These are phyloP conservation scores for Sporothrix dimorphospora DNA, from an alignment of 2,329 filamentous ascomycete species.

Conservation along the genomic window DNA sequence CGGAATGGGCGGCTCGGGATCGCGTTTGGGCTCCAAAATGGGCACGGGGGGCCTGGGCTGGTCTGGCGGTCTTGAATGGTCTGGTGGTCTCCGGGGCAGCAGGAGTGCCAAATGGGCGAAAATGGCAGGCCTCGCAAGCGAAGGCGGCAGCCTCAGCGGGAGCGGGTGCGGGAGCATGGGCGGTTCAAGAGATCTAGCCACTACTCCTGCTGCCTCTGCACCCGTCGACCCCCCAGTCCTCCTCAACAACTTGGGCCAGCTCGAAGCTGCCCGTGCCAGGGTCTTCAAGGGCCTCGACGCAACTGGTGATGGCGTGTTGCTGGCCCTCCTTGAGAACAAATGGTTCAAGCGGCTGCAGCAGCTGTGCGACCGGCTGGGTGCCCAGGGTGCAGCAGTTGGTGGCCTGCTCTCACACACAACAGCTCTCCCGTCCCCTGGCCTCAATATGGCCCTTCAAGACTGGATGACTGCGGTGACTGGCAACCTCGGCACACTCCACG, in stretches of 20 bases:
- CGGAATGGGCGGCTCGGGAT: neutral
- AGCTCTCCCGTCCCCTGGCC: neutral
- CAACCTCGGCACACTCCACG: neutral
- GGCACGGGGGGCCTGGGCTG: neutral
- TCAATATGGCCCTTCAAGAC: neutral
- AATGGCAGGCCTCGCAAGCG: neutral
- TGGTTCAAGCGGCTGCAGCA: neutral
- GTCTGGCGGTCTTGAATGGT: neutral
- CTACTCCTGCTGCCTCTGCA: neutral
- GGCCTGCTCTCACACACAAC: neutral
- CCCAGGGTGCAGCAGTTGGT: neutral
- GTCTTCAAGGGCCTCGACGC: constrained; percentile 2
- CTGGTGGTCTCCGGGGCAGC: neutral
- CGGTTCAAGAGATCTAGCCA: neutral
- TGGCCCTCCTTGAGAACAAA: neutral
- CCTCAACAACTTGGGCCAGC: neutral
- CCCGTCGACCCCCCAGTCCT: neutral
- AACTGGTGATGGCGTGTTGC: neutral
- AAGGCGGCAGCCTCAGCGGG: neutral
- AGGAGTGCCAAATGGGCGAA: neutral
- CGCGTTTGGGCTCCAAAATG: neutral
- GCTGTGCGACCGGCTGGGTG: neutral
- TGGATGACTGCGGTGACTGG: neutral
- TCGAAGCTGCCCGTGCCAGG: neutral
- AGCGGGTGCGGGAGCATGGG: neutral